A percentile compares a stretch with the other conserved stretches of the same genome.
These are phyloP conservation scores for Euptelea pleiosperma DNA, from an alignment of 164 flowering plant species.

Conservation along the genomic window DNA sequence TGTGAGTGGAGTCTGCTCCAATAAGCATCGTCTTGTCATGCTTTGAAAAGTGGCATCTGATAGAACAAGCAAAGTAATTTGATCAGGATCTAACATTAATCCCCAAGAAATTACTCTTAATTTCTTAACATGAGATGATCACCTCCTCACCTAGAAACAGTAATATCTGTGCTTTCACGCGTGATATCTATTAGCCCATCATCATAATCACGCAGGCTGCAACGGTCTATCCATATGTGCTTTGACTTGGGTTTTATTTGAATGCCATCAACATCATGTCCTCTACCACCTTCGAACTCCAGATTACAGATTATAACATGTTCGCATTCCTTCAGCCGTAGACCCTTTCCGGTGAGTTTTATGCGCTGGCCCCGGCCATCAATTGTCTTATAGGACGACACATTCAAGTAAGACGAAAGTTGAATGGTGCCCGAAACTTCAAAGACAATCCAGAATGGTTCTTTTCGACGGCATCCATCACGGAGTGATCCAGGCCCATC, in stretches of 20 bases:
- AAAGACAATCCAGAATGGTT: constrained; percentile 85
- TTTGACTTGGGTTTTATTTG: constrained; percentile 84
- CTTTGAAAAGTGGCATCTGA: constrained; percentile 64
- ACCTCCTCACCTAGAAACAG: constrained; percentile 60
- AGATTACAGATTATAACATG: constrained; percentile 81
- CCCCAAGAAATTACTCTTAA: not conserved
- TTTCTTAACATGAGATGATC: not conserved
- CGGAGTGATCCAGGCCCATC: constrained; percentile 91
- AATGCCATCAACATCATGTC: constrained; percentile 81
- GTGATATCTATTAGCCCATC: constrained; percentile 93
- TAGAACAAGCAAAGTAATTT: not conserved
- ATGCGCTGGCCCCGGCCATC: constrained; percentile 88
- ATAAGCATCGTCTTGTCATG: constrained; percentile 91
- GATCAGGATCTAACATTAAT: not conserved
- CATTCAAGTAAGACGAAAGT: constrained; percentile 56
- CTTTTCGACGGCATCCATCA: constrained; percentile 63
- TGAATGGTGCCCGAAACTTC: constrained; percentile 72
- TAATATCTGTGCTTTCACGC: constrained; percentile 76
- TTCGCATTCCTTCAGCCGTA: constrained; percentile 79
- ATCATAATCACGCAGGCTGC: constrained; percentile 73
- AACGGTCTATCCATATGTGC: constrained; percentile 91
- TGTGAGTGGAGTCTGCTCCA: constrained; percentile 74
- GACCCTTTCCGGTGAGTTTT: constrained; percentile 68
- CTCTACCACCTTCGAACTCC: constrained; percentile 84
- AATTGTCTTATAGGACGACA: constrained; percentile 79